Conservation (phyloP, 192 early-diverging fungal genomes). For the Linnemannia schmuckeri region DNA sequence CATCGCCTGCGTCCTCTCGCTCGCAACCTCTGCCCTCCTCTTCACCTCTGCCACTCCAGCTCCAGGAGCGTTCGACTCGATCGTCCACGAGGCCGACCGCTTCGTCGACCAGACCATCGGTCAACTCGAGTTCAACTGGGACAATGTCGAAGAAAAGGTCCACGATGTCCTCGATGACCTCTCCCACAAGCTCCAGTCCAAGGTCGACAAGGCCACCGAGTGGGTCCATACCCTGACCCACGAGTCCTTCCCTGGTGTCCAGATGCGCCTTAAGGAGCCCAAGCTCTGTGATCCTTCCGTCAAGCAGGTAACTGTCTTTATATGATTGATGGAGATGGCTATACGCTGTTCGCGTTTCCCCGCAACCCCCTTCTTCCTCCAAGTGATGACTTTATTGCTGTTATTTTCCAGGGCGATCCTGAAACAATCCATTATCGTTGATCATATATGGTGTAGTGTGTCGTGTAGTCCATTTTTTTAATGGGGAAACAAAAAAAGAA, state of each 20-base stretch:
- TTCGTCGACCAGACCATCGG: conserved; percentile 45
- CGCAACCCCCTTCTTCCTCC: background rate
- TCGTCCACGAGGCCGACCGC: conserved; percentile 35
- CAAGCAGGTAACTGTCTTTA: conserved; percentile 75
- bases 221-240: conserved; percentile 64
- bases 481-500: background rate
- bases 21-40: conserved; percentile 47
- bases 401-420: background rate
- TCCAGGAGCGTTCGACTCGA: conserved; percentile 32
- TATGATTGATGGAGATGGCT: background rate
- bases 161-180: conserved; percentile 55
- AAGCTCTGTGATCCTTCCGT: conserved; percentile 88
- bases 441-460: background rate
- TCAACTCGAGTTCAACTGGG: conserved; percentile 46
- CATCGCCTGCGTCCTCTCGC: conserved; percentile 50
- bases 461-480: background rate
- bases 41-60: conserved; percentile 23
- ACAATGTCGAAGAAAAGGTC: conserved; percentile 46
- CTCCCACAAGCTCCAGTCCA: conserved; percentile 42
- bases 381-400: background rate
- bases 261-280: conserved; percentile 81
- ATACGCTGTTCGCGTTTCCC: background rate
- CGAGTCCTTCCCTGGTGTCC: conserved; percentile 77
- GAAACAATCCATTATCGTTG: background rate
- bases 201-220: conserved; percentile 42